Evolutionary conservation across 768 basidiomycete genomes (phyloP).

Genomic region (Cantharellus anzutake): DNA sequence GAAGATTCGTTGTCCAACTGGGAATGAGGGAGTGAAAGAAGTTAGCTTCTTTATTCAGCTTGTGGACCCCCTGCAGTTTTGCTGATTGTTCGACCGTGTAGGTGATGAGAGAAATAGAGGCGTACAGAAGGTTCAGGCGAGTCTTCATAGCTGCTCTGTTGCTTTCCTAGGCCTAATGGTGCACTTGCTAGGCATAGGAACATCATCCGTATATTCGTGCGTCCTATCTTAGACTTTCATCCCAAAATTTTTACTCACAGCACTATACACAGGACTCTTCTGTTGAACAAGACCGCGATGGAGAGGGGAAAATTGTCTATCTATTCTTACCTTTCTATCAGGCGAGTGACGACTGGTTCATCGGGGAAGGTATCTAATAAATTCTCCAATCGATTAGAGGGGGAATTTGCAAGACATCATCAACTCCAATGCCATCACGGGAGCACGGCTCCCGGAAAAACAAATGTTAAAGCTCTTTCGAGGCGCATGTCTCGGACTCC

Average conservation of each 20-base stretch:
- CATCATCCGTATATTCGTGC: constrained; percentile 82
- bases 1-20: constrained; percentile 87
- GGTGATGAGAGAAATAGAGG: constrained; percentile 78
- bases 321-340: constrained; percentile 90
- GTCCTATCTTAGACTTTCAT: constrained; percentile 11
- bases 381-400: constrained; percentile 26
- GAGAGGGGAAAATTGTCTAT: constrained; percentile 88
- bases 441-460: constrained; percentile 66
- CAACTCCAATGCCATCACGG: constrained; percentile 65
- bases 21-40: constrained; percentile 72
- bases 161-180: background rate
- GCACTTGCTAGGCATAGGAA: constrained; percentile 56
- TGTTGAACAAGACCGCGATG: constrained; percentile 82
- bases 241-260: background rate
- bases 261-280: constrained; percentile 53
- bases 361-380: background rate
- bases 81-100: background rate
- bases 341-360: constrained; percentile 21
- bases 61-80: background rate
- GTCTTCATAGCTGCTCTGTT: constrained; percentile 14
- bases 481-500: constrained; percentile 84
- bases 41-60: constrained; percentile 11
- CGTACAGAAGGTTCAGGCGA: constrained; percentile 85
- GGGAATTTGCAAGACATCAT: constrained; percentile 95
- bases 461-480: constrained; percentile 82